Base-by-base conservation (phyloP, 1,284 basidiomycete genomes). In the Tausonia pullulans region DNA sequence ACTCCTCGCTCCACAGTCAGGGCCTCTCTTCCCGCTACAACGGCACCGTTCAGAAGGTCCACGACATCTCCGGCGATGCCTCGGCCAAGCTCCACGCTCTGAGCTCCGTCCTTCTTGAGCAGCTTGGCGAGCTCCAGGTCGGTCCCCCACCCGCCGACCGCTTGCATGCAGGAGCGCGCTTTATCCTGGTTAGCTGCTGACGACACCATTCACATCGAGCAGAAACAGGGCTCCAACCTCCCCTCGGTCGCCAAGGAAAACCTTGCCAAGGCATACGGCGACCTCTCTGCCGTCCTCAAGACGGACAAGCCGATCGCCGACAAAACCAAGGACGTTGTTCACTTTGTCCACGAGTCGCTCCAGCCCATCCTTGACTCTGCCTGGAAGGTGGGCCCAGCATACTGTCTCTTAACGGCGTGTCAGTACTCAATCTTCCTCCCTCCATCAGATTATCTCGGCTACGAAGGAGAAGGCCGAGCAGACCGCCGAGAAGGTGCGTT, bases 51-150 rank as follows among this genome's bases (percentile, higher is more conserved):
- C 54, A 62, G n/a, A 46, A 53, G 3, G 50, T 58, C n/a, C 48
- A 45, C 40, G 60, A 65, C 39, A 7, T 65, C 41, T 46, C 64
- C 39, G 64, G 64, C n/a, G 60, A 65, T 50, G 60, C 56, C 39
- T 54, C 56, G 27, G 64, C 64, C 16, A 65, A 65, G 57, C n/a
- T 65, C 10, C 53, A 60, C 8, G 60, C 60, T 39, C 56, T 65
- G 5, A 39, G 46, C n/a, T 43, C 58, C n/a, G 51, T 57, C 13
- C 60, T 65, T 9, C 13, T 62, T 10, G 64, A 65, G 14, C 44
- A 58, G 56, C 55, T 65, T 7, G 55, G 53, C 2, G 46, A 58
- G 43, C 52, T 65, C 3, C 43, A 58, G 60, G 64, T 65, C 16
- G 9, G 52, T 56, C n/a, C 6, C 51, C n/a, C 16, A 6, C 16